Evolutionary conservation across 2,329 filamentous ascomycete genomes (phyloP).

Genomic region (Penicillium oxalicum): DNA sequence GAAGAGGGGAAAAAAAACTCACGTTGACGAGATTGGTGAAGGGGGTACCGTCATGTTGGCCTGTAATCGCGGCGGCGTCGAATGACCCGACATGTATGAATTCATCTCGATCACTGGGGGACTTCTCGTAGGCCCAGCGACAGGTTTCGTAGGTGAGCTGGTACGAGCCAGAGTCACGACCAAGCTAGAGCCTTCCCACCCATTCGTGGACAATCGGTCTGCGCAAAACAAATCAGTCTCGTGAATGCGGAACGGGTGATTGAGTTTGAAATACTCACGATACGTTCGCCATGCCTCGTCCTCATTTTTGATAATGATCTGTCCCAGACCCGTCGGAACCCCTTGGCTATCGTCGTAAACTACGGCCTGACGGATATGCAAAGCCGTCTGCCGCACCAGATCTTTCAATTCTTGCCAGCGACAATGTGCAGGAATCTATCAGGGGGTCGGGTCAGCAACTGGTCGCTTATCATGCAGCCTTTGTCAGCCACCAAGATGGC

Average conservation of each 20-base stretch:
- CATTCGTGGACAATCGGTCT: constrained; percentile 39
- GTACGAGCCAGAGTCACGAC: constrained; percentile 39
- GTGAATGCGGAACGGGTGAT: too few species aligned
- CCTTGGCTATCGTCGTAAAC: constrained; percentile 41
- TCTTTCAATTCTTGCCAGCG: constrained; percentile 44
- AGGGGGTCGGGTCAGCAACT: not conserved
- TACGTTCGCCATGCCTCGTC: constrained; percentile 42
- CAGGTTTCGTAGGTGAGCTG: constrained; percentile 36
- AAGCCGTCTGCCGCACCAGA: constrained; percentile 39
- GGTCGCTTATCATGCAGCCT: not conserved
- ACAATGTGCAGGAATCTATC: constrained; percentile 38
- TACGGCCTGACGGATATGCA: constrained; percentile 41
- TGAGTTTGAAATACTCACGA: constrained; percentile 22
- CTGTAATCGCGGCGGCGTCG: constrained; percentile 27
- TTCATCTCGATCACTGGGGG: constrained; percentile 23
- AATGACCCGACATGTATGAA: constrained; percentile 27
- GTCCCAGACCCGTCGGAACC: constrained; percentile 38
- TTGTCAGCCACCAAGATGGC: too few species aligned
- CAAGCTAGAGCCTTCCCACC: constrained; percentile 41
- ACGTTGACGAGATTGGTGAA: constrained; percentile 36
- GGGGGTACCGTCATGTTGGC: constrained; percentile 28
- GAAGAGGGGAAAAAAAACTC: constrained; percentile 5
- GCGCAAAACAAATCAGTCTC: constrained; percentile 10
- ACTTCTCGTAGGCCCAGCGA: constrained; percentile 40
- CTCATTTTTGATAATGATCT: constrained; percentile 43